Evolutionary conservation across 2,329 filamentous ascomycete genomes (phyloP), one percentile per base, ranked within the genome.

Genomic region (Colletotrichum echinochloae): DNA sequence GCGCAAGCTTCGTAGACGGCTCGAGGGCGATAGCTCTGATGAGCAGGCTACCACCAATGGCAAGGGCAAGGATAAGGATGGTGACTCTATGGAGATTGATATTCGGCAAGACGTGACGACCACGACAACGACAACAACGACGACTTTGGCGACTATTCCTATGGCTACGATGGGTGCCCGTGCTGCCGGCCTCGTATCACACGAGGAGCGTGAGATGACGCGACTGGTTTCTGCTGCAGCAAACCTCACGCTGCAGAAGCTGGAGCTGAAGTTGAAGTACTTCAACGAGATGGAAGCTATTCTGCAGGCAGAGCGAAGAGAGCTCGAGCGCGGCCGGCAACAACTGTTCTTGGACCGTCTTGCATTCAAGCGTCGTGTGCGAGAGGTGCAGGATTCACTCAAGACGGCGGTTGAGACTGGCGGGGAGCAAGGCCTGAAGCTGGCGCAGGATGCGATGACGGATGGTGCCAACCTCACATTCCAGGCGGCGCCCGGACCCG

Each of bases 201-300:
- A 98, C 76, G 95, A 98, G 81, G 96, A 99, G 81, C 93, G 97
- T 68, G 94, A 98, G 81, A 96, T 98, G 89, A 97, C 95, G 26
- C 92, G 94, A 20, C 89, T 98, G 56, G 94, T 99, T 12, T 95
- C 94, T 2, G 92, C 94, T 7, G 94, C 94, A 0, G 94, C 97
- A 62, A 99, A 99, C 78, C 87, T 97, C 16, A 95, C 94, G n/a
- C 86, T 98, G 41, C 92, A 97, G 78, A 99, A 99, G 83, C 90
- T 98, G 72, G 94, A 98, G 82, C 85, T 98, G 76, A 99, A 99
- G 83, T 87, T 99, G 70, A 91, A 94, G 77, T 97, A 98, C 80
- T 99, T 99, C 82, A 92, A 93, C 76, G 96, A 99, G 80, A 95
- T 99, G 88, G 96, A 99, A 82, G 88, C 93, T 23, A 91, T 98